phyloP scores from a whole-genome alignment of 352 stramenopile species.

The Phytophthora hibernalis region DNA sequence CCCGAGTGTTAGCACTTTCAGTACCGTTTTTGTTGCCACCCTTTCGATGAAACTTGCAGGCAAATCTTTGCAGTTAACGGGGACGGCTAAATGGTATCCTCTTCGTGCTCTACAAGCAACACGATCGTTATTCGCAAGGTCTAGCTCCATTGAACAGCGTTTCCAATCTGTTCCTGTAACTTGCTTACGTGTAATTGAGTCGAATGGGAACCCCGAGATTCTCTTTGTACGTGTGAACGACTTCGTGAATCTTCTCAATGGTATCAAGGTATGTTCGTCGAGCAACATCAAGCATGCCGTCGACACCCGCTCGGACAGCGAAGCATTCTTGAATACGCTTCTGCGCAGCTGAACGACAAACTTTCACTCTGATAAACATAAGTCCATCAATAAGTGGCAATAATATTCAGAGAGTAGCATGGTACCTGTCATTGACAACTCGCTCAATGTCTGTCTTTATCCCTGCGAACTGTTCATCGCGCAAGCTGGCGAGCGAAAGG shows the following conservation, averaged over 20 bases:
- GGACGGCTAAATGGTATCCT: constrained; percentile 79
- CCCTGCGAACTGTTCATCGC: constrained; percentile 55
- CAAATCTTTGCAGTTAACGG: constrained; percentile 61
- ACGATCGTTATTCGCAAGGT: constrained; percentile 2
- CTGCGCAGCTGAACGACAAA: constrained; percentile 70
- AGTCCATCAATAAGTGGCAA: not conserved
- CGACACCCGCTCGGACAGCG: constrained; percentile 78
- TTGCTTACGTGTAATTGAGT: constrained; percentile 79
- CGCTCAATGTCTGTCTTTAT: constrained; percentile 73
- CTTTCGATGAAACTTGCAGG: constrained; percentile 72
- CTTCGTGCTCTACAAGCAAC: constrained; percentile 45
- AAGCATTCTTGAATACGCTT: constrained; percentile 90
- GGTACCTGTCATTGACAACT: constrained; percentile 80
- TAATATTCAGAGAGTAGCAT: not conserved
- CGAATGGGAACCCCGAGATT: constrained; percentile 67
- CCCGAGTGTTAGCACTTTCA: not conserved
- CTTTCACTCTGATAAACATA: constrained; percentile 54
- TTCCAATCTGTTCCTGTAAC: not conserved
- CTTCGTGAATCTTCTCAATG: constrained; percentile 84
- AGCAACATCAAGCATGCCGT: constrained; percentile 88
- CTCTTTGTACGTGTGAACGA: constrained; percentile 81
- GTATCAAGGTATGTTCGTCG: constrained; percentile 83
- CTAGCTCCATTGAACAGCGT: not conserved
- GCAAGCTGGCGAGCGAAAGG: constrained; percentile 40
- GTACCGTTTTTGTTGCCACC: constrained; percentile 68